Base-by-base conservation (phyloP, 164 flowering plant genomes). In the Aristolochia fimbriata region DNA sequence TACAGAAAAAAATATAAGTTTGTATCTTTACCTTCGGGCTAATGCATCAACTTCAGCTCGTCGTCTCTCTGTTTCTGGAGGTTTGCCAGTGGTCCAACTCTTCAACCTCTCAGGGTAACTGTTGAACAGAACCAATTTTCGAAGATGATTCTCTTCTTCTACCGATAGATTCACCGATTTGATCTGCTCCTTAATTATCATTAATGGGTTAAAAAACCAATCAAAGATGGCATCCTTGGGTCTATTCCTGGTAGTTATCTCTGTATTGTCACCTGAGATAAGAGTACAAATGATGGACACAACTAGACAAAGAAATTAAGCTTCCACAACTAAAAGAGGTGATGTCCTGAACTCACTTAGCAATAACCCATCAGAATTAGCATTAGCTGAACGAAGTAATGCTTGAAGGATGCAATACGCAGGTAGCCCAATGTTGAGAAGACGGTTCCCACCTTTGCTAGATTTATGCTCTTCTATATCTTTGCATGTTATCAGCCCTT, bases 131-230 rank as follows among this genome's bases (percentile, higher is more conserved):
- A 87, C 96, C 64, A 89, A 71, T 64, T 77, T 84, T 61, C 79
- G 57, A 17, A 92, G 80, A 65, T 89, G 85, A 16, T 74, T 78
- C 64, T 84, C 96, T 78, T 87, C 90, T 12, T 54, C 75, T 30
- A 79, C 87, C 23, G 88, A 69, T 31, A 92, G 93, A 50, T 76
- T 78, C 54, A 69, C 70, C 10, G 91, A 93, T 76, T 76, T 89
- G 45, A 92, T 87, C 71, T 92, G 98, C 11, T 89, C 96, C 71
- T 86, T 92, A 15, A 91, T 77, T 62, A 88, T 73, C 80, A 89
- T 61, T 12, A 89, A 70, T 15, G 98, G 98, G 63, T 84, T 81
- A 22, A 89, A 61, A 76, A 89, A 89, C 93, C 89, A 83, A 62
- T 83, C 93, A 70, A 78, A 89, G 62, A 85, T 60, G n/a, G 68